Evolutionary conservation across 257 asterid species (phyloP).

Genomic region (Solanum chilense): DNA sequence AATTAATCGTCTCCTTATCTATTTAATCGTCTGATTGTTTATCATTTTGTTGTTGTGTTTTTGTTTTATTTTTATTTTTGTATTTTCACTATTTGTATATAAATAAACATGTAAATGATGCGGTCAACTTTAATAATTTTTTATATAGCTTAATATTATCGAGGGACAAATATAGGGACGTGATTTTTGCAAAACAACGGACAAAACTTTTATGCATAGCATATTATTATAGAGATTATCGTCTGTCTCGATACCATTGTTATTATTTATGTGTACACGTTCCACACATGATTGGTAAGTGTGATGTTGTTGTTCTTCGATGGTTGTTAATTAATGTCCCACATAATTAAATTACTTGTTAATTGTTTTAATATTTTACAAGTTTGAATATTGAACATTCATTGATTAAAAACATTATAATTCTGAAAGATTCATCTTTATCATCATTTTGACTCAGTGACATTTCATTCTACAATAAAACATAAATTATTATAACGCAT

Average conservation of each 20-base stretch:
- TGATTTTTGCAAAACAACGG: neutral
- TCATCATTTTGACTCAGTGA: too few relatives aligned
- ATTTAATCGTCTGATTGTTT: too few relatives aligned
- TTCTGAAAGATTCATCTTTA: too few relatives aligned
- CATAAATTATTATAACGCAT: too few relatives aligned
- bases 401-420: too few relatives aligned
- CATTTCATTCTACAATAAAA: neutral
- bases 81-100: neutral
- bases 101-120: neutral
- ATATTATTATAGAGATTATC: neutral
- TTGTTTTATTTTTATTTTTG: too few relatives aligned
- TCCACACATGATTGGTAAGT: neutral
- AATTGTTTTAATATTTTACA: neutral
- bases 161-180: neutral
- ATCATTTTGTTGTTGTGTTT: neutral
- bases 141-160: neutral
- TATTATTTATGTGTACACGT: neutral
- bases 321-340: neutral
- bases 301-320: neutral
- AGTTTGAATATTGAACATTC: too few relatives aligned
- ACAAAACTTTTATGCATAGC: neutral
- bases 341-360: neutral
- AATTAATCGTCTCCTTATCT: neutral
- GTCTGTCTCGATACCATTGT: neutral
- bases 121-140: neutral